Conservation (phyloP, 805 yeast species). For the Komagataella pastoris region DNA sequence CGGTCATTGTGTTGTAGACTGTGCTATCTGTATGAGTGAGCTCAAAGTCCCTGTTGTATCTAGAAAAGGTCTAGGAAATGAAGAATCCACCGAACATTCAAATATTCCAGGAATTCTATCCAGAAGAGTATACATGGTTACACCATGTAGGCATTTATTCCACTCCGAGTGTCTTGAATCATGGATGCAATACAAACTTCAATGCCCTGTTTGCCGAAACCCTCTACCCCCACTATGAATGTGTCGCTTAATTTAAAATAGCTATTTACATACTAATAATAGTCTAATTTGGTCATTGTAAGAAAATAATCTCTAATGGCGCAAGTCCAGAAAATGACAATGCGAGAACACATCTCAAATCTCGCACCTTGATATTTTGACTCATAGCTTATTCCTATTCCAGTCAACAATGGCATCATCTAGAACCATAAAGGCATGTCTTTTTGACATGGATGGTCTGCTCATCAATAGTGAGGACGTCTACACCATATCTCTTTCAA, state of each 20-base stretch:
- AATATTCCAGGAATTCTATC: constrained; percentile 13
- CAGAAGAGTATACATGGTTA: constrained; percentile 53
- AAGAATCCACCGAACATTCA: constrained; percentile 4
- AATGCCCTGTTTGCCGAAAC: constrained; percentile 87
- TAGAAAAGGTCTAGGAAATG: constrained; percentile 3
- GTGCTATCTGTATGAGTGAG: constrained; percentile 83
- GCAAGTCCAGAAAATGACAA: neutral
- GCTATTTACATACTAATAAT: neutral
- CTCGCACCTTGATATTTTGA: neutral
- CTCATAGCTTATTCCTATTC: neutral
- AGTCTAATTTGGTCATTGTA: neutral
- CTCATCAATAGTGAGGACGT: constrained; percentile 85
- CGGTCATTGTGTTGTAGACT: constrained; percentile 44
- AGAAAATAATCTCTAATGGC: neutral
- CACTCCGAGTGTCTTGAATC: constrained; percentile 79
- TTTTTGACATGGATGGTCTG: constrained; percentile 93
- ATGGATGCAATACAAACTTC: constrained; percentile 89
- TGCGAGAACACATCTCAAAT: neutral
- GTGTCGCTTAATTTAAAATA: neutral
- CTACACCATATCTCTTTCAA: constrained; percentile 69
- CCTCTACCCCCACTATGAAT: constrained; percentile 67
- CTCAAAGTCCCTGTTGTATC: constrained; percentile 41
- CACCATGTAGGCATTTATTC: constrained; percentile 87
- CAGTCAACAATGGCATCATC: neutral
- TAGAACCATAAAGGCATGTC: constrained; percentile 44